Conservation (phyloP, 164 flowering plant genomes). For the Sedum album region DNA sequence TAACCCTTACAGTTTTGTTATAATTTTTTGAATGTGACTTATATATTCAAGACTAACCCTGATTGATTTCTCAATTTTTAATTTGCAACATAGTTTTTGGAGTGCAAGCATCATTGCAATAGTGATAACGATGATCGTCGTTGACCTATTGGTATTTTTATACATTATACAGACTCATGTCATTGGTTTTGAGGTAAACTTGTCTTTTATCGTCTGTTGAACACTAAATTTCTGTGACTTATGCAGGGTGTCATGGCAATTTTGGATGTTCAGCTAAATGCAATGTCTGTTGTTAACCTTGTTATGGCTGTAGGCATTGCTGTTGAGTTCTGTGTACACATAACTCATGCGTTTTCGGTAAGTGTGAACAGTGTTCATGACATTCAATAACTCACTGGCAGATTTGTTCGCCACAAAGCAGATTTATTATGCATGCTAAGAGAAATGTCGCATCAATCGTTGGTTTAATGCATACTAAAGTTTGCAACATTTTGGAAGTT, state of each 20-base stretch:
- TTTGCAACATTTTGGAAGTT: neutral
- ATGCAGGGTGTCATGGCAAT: conserved; percentile 97
- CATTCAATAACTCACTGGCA: neutral
- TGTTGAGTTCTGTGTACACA: conserved; percentile 96
- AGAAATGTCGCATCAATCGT: too few relatives aligned
- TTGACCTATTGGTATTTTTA: conserved; percentile 72
- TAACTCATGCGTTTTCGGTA: conserved; percentile 90
- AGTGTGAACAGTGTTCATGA: conserved; percentile 17
- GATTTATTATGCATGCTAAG: neutral
- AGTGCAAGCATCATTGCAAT: conserved; percentile 79
- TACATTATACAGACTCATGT: neutral
- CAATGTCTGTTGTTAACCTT: conserved; percentile 92
- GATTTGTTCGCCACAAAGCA: neutral
- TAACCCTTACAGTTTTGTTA: neutral
- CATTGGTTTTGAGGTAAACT: neutral
- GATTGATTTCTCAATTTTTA: conserved; percentile 9
- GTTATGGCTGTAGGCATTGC: conserved; percentile 97
- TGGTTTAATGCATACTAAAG: too few relatives aligned
- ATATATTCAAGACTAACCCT: neutral
- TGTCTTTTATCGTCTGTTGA: neutral
- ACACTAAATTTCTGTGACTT: neutral
- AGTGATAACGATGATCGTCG: conserved; percentile 77
- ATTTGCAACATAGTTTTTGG: conserved; percentile 50
- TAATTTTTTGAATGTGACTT: neutral
- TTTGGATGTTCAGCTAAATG: conserved; percentile 81